Percentiles rank a stretch among this genome's conserved stretches.
These are phyloP conservation scores for Lasiosphaeria ovina DNA, from an alignment of 495 filamentous ascomycete species.

Conservation along the genomic window DNA sequence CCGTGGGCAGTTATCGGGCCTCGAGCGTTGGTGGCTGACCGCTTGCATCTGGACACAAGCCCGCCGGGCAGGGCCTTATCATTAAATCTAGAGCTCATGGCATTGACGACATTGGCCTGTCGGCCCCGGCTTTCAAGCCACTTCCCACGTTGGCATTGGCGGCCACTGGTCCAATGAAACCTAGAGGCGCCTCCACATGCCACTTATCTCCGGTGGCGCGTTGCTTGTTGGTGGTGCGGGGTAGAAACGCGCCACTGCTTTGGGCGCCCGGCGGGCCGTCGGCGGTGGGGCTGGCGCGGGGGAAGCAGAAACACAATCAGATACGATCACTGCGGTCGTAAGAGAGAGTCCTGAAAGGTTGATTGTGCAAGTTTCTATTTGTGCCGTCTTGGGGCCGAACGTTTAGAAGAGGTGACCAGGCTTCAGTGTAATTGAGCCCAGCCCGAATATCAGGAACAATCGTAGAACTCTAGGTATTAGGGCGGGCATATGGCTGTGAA, in stretches of 20 bases:
- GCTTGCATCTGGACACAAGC: background rate
- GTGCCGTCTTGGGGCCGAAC: too few relatives aligned
- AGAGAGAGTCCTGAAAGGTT: too few relatives aligned
- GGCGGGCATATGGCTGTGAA: too few relatives aligned
- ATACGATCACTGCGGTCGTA: too few relatives aligned
- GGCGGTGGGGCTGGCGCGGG: background rate
- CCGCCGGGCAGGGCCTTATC: conserved; percentile 9
- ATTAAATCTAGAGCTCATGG: conserved; percentile 1
- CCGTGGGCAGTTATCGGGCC: background rate
- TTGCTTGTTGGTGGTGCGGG: conserved; percentile 1
- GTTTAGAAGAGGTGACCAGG: too few relatives aligned
- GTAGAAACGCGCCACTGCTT: background rate
- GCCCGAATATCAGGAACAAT: too few relatives aligned
- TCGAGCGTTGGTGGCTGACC: conserved; percentile 1
- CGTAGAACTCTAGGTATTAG: too few relatives aligned
- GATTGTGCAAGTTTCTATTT: too few relatives aligned
- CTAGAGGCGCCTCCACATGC: too few relatives aligned
- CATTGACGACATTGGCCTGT: background rate
- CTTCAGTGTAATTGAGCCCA: too few relatives aligned
- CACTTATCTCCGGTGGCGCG: background rate
- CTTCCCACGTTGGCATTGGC: background rate
- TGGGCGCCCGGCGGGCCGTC: background rate
- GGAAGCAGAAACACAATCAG: too few relatives aligned
- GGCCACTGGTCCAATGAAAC: background rate
- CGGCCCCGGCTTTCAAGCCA: background rate